Conservation (phyloP, 2,329 filamentous ascomycete genomes). For the Trichoderma atroviride region DNA sequence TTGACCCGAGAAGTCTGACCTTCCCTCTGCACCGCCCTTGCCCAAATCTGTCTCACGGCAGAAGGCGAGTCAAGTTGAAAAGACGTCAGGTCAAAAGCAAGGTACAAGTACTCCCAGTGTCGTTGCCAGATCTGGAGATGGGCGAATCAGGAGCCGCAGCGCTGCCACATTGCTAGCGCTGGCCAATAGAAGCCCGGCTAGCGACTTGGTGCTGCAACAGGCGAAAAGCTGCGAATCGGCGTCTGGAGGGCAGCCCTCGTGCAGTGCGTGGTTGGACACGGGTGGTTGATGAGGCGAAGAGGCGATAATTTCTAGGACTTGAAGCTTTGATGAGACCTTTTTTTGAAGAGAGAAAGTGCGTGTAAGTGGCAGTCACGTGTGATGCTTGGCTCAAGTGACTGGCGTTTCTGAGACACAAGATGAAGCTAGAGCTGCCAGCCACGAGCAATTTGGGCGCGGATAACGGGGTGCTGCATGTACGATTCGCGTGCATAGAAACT, state of each 20-base stretch:
- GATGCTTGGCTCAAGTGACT: slow-evolving; percentile 1
- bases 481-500: slow-evolving; percentile 12
- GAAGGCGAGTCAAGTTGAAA: background rate
- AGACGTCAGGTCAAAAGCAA: background rate
- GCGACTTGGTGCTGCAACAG: background rate
- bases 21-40: background rate
- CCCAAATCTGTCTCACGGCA: background rate
- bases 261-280: slow-evolving; percentile 26
- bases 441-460: background rate
- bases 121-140: slow-evolving; percentile 3
- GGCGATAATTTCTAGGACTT: no score
- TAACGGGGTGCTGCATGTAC: slow-evolving; percentile 22
- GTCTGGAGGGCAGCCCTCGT: slow-evolving; percentile 22
- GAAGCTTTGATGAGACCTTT: background rate
- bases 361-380: slow-evolving; percentile 11
- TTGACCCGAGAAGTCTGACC: background rate
- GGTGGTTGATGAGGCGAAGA: background rate
- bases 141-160: slow-evolving; percentile 29
- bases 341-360: background rate
- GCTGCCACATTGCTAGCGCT: slow-evolving; percentile 30
- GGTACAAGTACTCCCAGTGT: background rate
- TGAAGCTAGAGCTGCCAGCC: background rate
- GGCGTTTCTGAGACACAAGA: background rate
- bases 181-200: slow-evolving; percentile 24
- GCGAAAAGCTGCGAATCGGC: slow-evolving; percentile 12